A percentile compares a stretch with the other conserved stretches of the same genome.
Evolutionary conservation across 768 basidiomycete genomes (phyloP).

Genomic region (Agrocybe praecox): DNA sequence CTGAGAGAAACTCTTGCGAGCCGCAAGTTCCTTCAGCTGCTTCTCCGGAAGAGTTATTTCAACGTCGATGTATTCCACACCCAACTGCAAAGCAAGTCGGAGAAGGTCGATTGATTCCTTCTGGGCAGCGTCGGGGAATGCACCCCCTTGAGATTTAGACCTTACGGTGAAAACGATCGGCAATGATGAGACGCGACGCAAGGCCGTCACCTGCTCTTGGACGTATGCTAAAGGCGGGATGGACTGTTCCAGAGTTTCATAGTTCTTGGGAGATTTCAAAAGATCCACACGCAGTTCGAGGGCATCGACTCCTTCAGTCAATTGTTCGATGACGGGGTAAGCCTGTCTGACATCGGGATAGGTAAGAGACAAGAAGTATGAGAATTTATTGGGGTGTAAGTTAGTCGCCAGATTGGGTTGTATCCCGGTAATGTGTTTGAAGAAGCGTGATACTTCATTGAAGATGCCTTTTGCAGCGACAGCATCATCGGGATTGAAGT

Average conservation of each 20-base stretch:
- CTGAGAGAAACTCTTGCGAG: conserved; percentile 69
- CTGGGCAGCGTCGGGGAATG: conserved; percentile 79
- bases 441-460: conserved; percentile 80
- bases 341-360: conserved; percentile 85
- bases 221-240: conserved; percentile 77
- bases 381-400: conserved; percentile 56
- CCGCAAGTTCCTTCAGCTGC: conserved; percentile 57
- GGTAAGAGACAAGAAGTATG: conserved; percentile 92
- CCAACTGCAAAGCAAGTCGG: conserved; percentile 76
- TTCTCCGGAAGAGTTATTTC: conserved; percentile 78
- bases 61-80: conserved; percentile 92
- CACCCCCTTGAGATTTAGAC: conserved; percentile 86
- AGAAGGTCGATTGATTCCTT: conserved; percentile 77
- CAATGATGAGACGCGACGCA: conserved; percentile 75
- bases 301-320: conserved; percentile 87
- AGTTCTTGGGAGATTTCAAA: conserved; percentile 54
- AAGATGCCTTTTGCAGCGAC: conserved; percentile 38
- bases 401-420: conserved; percentile 65
- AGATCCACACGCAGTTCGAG: conserved; percentile 95
- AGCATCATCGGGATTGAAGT: conserved; percentile 40
- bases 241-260: conserved; percentile 47
- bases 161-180: conserved; percentile 94
- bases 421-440: conserved; percentile 81
- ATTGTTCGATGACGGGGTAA: conserved; percentile 65
- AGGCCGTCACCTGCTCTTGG: conserved; percentile 73